Conservation (phyloP, 495 filamentous ascomycete genomes). For the Hypoxylon subgilvum region DNA sequence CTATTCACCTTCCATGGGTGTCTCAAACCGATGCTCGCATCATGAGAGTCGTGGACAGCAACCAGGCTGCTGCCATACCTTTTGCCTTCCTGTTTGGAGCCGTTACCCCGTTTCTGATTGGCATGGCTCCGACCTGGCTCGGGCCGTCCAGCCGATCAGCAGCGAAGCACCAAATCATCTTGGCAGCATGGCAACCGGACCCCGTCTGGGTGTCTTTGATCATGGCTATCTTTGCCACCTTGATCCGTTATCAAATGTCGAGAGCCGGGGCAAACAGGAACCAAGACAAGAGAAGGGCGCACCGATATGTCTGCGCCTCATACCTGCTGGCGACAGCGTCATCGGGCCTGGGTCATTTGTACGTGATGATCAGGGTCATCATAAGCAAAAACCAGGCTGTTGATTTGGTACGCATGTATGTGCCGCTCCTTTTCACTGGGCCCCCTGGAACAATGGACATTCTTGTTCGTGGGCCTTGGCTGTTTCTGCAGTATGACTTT, state of each 20-base stretch:
- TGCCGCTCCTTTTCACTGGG: constrained; percentile 13
- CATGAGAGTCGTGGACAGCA: not conserved
- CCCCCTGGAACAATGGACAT: constrained; percentile 12
- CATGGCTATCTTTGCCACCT: not conserved
- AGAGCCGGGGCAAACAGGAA: not conserved
- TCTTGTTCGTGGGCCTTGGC: constrained; percentile 22
- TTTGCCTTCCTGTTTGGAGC: constrained; percentile 34
- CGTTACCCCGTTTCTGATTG: constrained; percentile 24
- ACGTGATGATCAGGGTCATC: constrained; percentile 12
- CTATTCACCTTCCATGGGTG: constrained; percentile 20
- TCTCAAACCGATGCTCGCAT: not conserved
- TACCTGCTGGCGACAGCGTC: constrained; percentile 24
- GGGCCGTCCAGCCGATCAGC: constrained; percentile 18
- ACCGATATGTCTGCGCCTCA: constrained; percentile 18
- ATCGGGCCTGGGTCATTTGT: constrained; percentile 24
- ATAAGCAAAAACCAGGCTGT: constrained; percentile 4
- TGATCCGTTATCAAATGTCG: not conserved
- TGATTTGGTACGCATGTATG: constrained; percentile 17
- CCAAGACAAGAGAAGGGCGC: not conserved
- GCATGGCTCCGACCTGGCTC: constrained; percentile 35
- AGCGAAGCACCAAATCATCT: constrained; percentile 26
- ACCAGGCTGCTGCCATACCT: constrained; percentile 23
- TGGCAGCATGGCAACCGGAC: constrained; percentile 30
- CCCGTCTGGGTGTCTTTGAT: constrained; percentile 29
- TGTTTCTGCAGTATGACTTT: constrained; percentile 36